These are phyloP conservation scores for Arxiozyma slooffiae DNA, from an alignment of 1,139 yeast species.

Conservation along the genomic window DNA sequence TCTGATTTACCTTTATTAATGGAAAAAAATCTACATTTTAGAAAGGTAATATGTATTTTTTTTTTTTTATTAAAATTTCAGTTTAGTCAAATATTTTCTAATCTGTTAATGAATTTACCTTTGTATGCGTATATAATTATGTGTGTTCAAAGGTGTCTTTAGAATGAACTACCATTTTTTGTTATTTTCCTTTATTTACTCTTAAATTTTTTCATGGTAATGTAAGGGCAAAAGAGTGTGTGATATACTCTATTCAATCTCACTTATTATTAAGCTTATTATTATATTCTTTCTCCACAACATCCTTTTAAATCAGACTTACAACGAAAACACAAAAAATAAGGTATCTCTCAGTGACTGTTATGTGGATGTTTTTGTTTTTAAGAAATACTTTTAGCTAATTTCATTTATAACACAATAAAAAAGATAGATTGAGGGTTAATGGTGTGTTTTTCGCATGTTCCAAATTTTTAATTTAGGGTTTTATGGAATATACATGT, in stretches of 20 bases:
- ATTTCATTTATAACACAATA: too few species aligned
- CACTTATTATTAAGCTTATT: neutral
- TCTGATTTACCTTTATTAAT: too few species aligned
- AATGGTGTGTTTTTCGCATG: too few species aligned
- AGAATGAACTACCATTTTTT: neutral
- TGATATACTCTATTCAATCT: neutral
- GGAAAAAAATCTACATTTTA: slow-evolving; percentile 63
- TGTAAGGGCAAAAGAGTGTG: neutral
- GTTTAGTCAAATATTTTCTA: slow-evolving; percentile 50
- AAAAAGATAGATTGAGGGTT: neutral
- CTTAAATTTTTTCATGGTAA: neutral
- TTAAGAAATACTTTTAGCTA: too few species aligned
- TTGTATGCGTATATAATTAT: too few species aligned
- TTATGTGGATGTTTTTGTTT: neutral
- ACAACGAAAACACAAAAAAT: too few species aligned
- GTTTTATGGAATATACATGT: too few species aligned
- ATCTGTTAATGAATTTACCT: slow-evolving; percentile 63
- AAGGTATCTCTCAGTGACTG: neutral
- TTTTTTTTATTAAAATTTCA: too few species aligned
- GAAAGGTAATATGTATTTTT: slow-evolving; percentile 53
- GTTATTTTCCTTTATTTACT: too few species aligned
- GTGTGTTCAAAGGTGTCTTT: neutral
- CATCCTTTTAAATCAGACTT: neutral
- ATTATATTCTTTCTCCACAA: neutral
- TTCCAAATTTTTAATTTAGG: too few species aligned